Evolutionary conservation across 163 green algal species (phyloP), one percentile per base, ranked within the genome.

Genomic region (Volvox carteri): DNA sequence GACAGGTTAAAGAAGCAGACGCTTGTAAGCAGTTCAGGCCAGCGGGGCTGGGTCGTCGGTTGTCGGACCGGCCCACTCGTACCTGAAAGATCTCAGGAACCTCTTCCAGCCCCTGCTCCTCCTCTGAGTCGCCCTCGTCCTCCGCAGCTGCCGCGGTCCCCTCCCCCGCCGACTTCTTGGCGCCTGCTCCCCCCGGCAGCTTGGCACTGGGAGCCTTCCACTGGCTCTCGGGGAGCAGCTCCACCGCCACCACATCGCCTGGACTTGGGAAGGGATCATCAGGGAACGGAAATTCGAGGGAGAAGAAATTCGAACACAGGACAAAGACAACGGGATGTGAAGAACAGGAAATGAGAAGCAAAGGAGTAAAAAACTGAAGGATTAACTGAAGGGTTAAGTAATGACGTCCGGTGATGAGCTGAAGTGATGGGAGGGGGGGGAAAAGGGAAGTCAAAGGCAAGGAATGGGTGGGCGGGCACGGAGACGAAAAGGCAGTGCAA

Each of bases 161-260:
- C 52, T 4, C 41, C 50, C 11, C 18, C 25, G 2, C 39, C 37
- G 58, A 35, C 37, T 46, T 37, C 73, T 80, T 65, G 73, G 12
- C 44, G 25, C 70, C 33, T 14, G 12, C 84, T 76, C 14, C 48
- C 25, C 39, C 41, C 0, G 95, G 94, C 84, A 97, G 92, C 78
- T 84, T 78, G 30, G 74, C 86, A 85, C 83, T 95, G 76, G 92
- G 90, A 1, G 65, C 85, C 8, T 91, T 86, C 96, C 97, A 99
- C 87, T 97, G 78, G 0, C 92, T 90, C 91, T 98, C 92, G 19
- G 85, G 85, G 42, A 99, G 94, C 80, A 99, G 90, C 92, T 99
- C 95, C 50, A 99, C 95, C 52, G 84, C 92, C 60, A 95, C 93
- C 28, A 95, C 84, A 75, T 94, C 93, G 72, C 92, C 90, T 94